Conservation (phyloP, 257 asterid genomes). For the Salvia splendens region DNA sequence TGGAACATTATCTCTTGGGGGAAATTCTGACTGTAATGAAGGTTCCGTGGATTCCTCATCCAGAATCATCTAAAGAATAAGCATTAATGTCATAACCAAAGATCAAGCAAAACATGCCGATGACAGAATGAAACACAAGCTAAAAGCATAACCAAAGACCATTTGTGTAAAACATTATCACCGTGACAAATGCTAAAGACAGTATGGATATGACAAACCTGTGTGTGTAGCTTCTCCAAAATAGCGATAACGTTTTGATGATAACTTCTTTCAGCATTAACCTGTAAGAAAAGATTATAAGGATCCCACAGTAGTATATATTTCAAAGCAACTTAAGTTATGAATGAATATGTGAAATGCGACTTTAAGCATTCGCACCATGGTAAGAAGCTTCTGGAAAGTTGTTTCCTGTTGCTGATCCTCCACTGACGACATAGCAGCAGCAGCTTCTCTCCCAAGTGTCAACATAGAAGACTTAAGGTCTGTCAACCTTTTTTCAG, state of each 20-base stretch:
- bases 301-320: constrained; percentile 28
- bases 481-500: constrained; percentile 73
- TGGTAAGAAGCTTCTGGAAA: constrained; percentile 69
- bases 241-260: constrained; percentile 71
- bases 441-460: constrained; percentile 88
- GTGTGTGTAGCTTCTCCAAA: constrained; percentile 79
- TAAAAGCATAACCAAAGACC: not conserved
- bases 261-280: constrained; percentile 85
- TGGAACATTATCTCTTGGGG: constrained; percentile 37
- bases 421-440: constrained; percentile 88
- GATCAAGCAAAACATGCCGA: not conserved
- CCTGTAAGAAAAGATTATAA: constrained; percentile 53
- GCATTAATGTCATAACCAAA: constrained; percentile 19
- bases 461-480: constrained; percentile 77
- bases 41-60: constrained; percentile 66
- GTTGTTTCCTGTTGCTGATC: constrained; percentile 80
- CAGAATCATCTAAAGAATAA: constrained; percentile 56
- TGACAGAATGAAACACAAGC: not conserved
- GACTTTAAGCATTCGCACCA: constrained; percentile 47
- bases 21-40: constrained; percentile 44
- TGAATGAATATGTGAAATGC: constrained; percentile 2
- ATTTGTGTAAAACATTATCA: not conserved
- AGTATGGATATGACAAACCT: constrained; percentile 48
- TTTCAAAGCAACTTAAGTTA: constrained; percentile 3
- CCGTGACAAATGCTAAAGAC: not conserved